Conservation (phyloP, 345 rosid species). For the Pugionium cornutum region DNA sequence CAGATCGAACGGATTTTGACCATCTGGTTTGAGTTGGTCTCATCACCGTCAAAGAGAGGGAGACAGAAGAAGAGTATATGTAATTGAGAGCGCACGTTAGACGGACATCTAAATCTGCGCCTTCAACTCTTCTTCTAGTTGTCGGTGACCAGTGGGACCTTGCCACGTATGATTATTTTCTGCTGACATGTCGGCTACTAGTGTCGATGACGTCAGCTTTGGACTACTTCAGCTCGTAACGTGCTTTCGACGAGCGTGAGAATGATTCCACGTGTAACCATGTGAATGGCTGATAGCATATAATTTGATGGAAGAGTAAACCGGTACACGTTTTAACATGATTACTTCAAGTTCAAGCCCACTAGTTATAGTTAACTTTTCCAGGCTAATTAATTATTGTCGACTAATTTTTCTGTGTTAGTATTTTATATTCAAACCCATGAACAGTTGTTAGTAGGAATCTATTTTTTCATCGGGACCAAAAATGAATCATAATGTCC, state of each 20-base stretch:
- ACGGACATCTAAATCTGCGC: constrained; percentile 31
- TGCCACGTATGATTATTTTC: constrained; percentile 43
- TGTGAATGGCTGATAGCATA: background rate
- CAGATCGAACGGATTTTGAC: constrained; percentile 29
- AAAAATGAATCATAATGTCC: constrained; percentile 4
- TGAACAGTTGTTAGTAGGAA: too few species aligned
- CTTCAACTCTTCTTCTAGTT: constrained; percentile 32
- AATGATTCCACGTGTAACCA: constrained; percentile 8
- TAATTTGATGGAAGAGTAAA: constrained; percentile 9
- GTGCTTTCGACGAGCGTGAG: constrained; percentile 24
- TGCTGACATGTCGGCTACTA: constrained; percentile 26
- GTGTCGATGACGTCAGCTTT: constrained; percentile 22
- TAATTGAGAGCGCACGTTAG: constrained; percentile 41
- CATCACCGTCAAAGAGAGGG: constrained; percentile 33
- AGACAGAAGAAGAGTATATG: background rate
- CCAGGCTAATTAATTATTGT: background rate
- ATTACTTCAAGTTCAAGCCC: constrained; percentile 26
- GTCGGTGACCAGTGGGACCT: constrained; percentile 60
- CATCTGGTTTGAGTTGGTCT: constrained; percentile 26
- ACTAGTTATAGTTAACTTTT: background rate
- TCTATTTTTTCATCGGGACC: background rate
- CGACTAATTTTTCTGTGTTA: background rate
- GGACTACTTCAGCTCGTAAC: constrained; percentile 21
- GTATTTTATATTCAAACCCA: background rate
- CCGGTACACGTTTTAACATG: constrained; percentile 14